Percentiles rank a stretch among this genome's conserved stretches.
Evolutionary conservation across 305 asterid species (phyloP).

Genomic region (Plantago rigida): DNA sequence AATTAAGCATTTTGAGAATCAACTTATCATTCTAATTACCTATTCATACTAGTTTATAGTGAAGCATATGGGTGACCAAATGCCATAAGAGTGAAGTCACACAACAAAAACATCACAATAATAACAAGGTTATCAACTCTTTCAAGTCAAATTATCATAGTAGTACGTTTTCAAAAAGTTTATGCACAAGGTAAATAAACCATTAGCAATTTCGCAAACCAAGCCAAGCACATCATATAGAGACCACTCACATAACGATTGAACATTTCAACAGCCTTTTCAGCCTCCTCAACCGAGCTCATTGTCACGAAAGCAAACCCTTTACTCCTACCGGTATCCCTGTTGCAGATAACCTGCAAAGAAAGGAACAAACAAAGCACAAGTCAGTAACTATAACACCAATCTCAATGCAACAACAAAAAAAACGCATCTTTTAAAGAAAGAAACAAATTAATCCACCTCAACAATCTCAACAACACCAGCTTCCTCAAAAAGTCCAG

Average conservation of each 20-base stretch:
- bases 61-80: too few species aligned
- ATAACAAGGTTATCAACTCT: too few species aligned
- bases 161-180: too few species aligned
- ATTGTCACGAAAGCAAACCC: constrained; percentile 92
- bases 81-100: too few species aligned
- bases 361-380: neutral
- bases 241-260: constrained; percentile 57
- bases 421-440: neutral
- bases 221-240: too few species aligned
- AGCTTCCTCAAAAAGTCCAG: constrained; percentile 59
- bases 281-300: constrained; percentile 84
- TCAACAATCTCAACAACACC: constrained; percentile 83
- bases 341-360: constrained; percentile 62
- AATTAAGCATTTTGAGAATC: neutral
- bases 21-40: neutral
- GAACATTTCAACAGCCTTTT: constrained; percentile 70
- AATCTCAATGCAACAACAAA: constrained; percentile 8
- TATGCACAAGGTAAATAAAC: too few species aligned
- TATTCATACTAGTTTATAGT: too few species aligned
- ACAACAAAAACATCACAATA: too few species aligned
- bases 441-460: constrained; percentile 26
- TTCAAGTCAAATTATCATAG: too few species aligned
- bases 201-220: too few species aligned
- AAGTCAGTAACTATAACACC: neutral
- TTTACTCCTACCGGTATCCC: constrained; percentile 70